Base-by-base conservation (phyloP, 257 asterid species). In the Nemophila menziesii region DNA sequence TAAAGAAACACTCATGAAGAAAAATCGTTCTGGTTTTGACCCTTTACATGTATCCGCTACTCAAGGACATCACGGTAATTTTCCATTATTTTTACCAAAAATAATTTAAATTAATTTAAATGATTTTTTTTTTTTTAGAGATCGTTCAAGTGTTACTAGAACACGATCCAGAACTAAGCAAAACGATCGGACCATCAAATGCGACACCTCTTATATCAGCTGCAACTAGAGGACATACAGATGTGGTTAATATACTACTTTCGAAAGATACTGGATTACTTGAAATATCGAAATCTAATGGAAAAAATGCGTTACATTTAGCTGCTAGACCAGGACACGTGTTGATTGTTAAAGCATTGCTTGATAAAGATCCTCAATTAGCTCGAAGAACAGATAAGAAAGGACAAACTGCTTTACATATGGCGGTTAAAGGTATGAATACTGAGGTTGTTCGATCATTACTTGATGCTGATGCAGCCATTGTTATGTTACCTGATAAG, bases 301-400 rank as follows among this genome's bases (percentile, higher is more conserved):
- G 72, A 26, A 73, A 73, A 60, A 69, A 59, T 33, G 72, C 82
- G 11, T 51, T 73, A 45, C 82, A 73, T 52, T 67, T 73, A 39
- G 74, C 82, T 50, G 82, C 77, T 40, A 64, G 82, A 26, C 82
- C 62, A 46, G 82, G 82, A 52, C 78, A 73, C 4, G 78, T 54
- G 39, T 74, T 62, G 21, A 56, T 73, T 21, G 75, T 73, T 21
- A 57, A 63, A 49, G 72, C 72, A 9, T 69, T 73, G 69, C 82
- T 73, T 33, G 72, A 60, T 20, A 66, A 33, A 49, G 82, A 73
- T 56, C 54, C 70, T 9, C 82, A 73, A 41, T 36, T 73, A 50
- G 78, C 78, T 24, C 60, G 78, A 36, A 57, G 78, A 51, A 73
- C 70, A 1, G 82, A 73, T 53, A 73, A 66, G 67, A 73, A 73